Conservation (phyloP, 1,284 basidiomycete species). For the Xerocomus amazonicus region DNA sequence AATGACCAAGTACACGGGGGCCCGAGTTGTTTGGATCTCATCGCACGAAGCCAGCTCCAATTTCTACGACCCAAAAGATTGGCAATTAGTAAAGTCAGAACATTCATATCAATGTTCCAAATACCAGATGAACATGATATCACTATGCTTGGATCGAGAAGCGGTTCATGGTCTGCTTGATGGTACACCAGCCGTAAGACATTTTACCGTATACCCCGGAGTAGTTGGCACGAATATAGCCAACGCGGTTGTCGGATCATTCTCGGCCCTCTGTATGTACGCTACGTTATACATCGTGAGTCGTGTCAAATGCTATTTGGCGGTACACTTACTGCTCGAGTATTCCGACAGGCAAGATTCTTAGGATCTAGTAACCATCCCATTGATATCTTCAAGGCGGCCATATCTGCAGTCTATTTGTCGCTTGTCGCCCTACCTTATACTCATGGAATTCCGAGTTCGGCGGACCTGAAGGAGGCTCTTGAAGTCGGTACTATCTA, state of each 20-base stretch:
- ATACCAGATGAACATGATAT: conserved; percentile 77
- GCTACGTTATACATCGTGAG: conserved; percentile 69
- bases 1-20: conserved; percentile 44
- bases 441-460: conserved; percentile 10
- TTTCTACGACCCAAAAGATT: conserved; percentile 62
- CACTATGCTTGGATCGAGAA: conserved; percentile 52
- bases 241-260: conserved; percentile 43
- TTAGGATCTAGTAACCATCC: conserved; percentile 64
- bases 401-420: conserved; percentile 63
- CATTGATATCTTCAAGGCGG: conserved; percentile 58
- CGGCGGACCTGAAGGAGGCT: conserved; percentile 10
- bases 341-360: conserved; percentile 51
- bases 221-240: conserved; percentile 69
- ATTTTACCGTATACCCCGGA: conserved; percentile 73
- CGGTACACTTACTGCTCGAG: conserved; percentile 1
- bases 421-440: conserved; percentile 39
- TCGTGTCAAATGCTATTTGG: conserved; percentile 12
- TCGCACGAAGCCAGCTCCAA: conserved; percentile 62
- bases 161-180: conserved; percentile 29
- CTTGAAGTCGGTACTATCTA: conserved; percentile 39
- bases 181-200: conserved; percentile 42
- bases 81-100: conserved; percentile 62
- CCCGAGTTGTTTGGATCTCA: conserved; percentile 79
- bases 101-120: conserved; percentile 75
- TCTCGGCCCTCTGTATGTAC: conserved; percentile 54